Evolutionary conservation across 2,329 filamentous ascomycete genomes (phyloP).

Genomic region (Neopestalotiopsis sp.): DNA sequence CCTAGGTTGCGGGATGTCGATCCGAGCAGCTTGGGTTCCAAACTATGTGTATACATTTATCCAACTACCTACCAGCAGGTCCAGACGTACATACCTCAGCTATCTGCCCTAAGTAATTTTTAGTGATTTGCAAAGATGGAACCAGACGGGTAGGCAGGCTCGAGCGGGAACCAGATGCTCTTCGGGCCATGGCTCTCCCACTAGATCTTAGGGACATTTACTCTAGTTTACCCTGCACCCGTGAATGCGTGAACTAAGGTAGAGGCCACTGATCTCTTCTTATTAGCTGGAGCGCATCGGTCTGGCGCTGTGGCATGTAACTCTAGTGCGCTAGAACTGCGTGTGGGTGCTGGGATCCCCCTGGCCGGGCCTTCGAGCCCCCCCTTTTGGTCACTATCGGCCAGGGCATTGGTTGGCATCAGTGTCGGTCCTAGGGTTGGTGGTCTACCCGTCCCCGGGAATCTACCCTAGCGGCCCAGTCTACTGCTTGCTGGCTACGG

Average conservation of each 20-base stretch:
- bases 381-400: not conserved
- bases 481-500: not conserved
- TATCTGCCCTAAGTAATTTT: not conserved
- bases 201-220: not conserved
- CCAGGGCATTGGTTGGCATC: conserved; percentile 10
- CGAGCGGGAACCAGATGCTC: not conserved
- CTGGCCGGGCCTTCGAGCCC: not conserved
- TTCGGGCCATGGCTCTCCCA: not conserved
- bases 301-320: not conserved
- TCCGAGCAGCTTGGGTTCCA: not conserved
- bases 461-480: conserved; percentile 19
- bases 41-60: not conserved
- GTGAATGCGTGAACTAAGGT: not conserved
- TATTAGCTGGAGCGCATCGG: not conserved
- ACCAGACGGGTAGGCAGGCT: not conserved
- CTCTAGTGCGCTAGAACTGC: not conserved
- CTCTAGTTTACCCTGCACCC: not conserved
- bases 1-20: not conserved
- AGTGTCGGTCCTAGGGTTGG: conserved; percentile 16
- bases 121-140: not conserved
- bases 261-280: conserved; percentile 1
- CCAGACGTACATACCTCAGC: too few species aligned
- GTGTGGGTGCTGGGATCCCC: not conserved
- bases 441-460: conserved; percentile 20
- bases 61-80: too few species aligned